A percentile compares a stretch with the other conserved stretches of the same genome.
Evolutionary conservation across 2,329 filamentous ascomycete genomes (phyloP).

Genomic region (Neofusicoccum laricinum): DNA sequence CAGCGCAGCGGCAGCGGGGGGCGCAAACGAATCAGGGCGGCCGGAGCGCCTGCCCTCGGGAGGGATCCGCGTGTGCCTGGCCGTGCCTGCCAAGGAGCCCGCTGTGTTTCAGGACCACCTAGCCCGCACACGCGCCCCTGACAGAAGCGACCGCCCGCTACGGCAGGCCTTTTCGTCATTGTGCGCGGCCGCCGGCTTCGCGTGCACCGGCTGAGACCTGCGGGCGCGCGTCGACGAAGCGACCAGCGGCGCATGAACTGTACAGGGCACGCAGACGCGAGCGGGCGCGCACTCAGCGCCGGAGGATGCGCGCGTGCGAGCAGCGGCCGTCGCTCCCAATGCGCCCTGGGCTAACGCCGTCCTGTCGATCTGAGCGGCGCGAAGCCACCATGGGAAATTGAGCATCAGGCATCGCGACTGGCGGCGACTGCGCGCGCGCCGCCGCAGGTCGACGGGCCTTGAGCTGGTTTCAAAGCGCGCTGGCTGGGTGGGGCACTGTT

Average conservation of each 20-base stretch:
- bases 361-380: neutral
- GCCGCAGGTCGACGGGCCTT: too few species aligned
- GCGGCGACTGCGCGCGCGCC: neutral
- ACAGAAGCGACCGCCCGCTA: neutral
- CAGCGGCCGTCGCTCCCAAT: neutral
- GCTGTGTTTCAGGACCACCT: conserved; percentile 1
- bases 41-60: neutral
- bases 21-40: neutral
- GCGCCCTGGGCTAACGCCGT: neutral
- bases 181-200: neutral
- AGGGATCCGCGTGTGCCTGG: neutral
- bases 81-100: conserved; percentile 4
- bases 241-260: conserved; percentile 6
- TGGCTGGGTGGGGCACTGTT: neutral
- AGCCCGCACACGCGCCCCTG: neutral
- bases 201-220: neutral
- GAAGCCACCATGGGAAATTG: conserved; percentile 2
- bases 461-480: neutral
- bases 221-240: neutral
- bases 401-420: neutral
- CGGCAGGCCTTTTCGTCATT: neutral
- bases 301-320: neutral
- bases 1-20: neutral
- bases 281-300: too few species aligned
- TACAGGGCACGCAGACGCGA: neutral